Percentiles rank a stretch among this genome's conserved stretches.
Evolutionary conservation across 2,329 filamentous ascomycete species (phyloP).

Genomic region (Cercospora beticola): DNA sequence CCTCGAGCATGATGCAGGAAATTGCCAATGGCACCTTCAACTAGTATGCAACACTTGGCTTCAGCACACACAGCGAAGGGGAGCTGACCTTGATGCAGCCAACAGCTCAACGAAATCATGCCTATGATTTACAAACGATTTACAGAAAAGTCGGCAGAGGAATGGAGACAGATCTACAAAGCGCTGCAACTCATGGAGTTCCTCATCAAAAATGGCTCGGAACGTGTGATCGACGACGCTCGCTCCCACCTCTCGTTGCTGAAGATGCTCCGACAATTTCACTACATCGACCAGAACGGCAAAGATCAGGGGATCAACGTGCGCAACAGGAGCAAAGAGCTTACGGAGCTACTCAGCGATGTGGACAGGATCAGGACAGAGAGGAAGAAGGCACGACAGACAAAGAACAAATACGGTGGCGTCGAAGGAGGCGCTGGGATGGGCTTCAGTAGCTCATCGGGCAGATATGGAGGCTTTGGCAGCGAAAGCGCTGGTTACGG

Average conservation of each 20-base stretch:
- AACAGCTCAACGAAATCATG: constrained; percentile 98
- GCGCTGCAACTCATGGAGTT: constrained; percentile 91
- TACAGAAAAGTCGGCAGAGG: constrained; percentile 95
- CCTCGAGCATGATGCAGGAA: constrained; percentile 87
- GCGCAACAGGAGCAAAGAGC: constrained; percentile 91
- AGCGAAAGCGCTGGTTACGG: constrained; percentile 61
- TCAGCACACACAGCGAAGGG: background rate
- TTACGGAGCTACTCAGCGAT: constrained; percentile 88
- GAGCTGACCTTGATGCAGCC: constrained; percentile 53
- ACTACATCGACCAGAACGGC: constrained; percentile 92
- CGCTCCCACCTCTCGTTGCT: constrained; percentile 90
- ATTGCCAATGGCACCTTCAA: constrained; percentile 97
- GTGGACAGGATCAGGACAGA: constrained; percentile 77
- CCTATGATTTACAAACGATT: constrained; percentile 99
- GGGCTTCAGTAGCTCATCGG: constrained; percentile 54
- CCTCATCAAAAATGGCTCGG: constrained; percentile 95
- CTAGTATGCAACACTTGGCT: constrained; percentile 64
- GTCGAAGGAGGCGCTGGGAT: constrained; percentile 74
- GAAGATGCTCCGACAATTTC: constrained; percentile 98
- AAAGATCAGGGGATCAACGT: constrained; percentile 99
- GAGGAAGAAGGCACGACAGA: constrained; percentile 83
- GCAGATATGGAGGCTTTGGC: constrained; percentile 86
- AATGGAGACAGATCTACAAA: constrained; percentile 99
- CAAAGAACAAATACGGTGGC: constrained; percentile 92
- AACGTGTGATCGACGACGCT: constrained; percentile 95